Percentiles rank a stretch among this genome's conserved stretches.
These are phyloP conservation scores for Capsicum rhomboideum DNA, from an alignment of 257 asterid genomes.

Conservation along the genomic window DNA sequence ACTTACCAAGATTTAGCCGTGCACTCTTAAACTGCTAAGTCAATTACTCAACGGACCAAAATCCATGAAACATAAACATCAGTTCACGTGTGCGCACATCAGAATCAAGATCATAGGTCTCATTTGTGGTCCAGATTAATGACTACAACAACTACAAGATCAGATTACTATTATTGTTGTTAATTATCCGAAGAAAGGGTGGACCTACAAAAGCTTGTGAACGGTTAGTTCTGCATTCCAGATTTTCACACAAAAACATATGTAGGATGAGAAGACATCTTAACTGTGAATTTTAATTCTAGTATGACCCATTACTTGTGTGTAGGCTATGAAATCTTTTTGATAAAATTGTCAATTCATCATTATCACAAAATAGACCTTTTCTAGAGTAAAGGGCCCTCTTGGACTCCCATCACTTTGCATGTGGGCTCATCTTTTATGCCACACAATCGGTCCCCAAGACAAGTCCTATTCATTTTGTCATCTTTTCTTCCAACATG, in stretches of 20 bases:
- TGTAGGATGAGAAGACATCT: background rate
- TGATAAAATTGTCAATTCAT: background rate
- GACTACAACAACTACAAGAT: background rate
- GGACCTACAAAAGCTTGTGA: background rate
- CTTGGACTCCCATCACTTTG: conserved; percentile 31
- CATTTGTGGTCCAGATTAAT: background rate
- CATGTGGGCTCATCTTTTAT: conserved; percentile 30
- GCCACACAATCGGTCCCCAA: background rate
- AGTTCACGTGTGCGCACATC: background rate
- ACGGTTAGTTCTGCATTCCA: background rate
- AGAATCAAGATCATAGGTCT: background rate
- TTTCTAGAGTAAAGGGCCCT: conserved; percentile 22
- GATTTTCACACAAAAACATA: background rate
- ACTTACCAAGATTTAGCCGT: background rate
- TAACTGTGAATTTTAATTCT: background rate
- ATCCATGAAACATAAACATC: background rate
- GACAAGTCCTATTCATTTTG: conserved; percentile 29
- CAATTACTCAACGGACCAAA: background rate
- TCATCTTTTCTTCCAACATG: conserved; percentile 41
- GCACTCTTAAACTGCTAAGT: background rate
- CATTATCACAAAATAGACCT: background rate
- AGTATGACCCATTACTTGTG: background rate
- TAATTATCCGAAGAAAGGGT: background rate
- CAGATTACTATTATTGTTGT: background rate
- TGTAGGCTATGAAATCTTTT: background rate